Evolutionary conservation across 345 rosid genomes (phyloP), one percentile per base, ranked within the genome.

Genomic region (Salix brachista): DNA sequence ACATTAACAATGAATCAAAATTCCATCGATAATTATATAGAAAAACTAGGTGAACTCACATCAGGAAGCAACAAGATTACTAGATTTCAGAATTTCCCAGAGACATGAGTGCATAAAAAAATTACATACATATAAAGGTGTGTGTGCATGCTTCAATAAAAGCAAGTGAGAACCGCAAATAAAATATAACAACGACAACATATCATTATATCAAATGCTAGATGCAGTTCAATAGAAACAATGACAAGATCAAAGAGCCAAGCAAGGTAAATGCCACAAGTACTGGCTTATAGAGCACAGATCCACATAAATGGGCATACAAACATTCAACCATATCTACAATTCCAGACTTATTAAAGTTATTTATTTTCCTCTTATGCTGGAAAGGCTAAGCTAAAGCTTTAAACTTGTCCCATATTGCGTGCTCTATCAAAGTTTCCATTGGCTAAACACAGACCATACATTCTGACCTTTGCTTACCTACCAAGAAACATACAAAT

Each of bases 1-100:
- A 67, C 84, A 86, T 52, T 52, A 61, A 74, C 69, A 62, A 30
- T 9, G 73, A 26, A 80, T 74, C 69, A 74, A 79, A 80, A 68
- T 54, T 65, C 61, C 78, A 70, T 68, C 72, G 77, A 44, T 71
- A 68, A 68, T 41, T 39, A 67, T 23, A 44, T 21, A 37, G 46
- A 34, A 16, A 72, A 1, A 48, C n/a, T 14, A 77, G 30, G 76
- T 37, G 19, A 68, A 69, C 69, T 32, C 19, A 52, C 54, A 56
- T 41, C n/a, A 75, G 9, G 42, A 74, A 61, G 71, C 16, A 13
- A 36, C n/a, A 67, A 30, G 46, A 50, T 39, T 36, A 75, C 9
- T 21, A 8, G 3, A 7, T 10, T 30, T 19, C 67, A 36, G 25
- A 36, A 58, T 74, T 28, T 17, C 41, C 18, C 21, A 26, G 17